Base-by-base conservation (phyloP, 2,329 filamentous ascomycete genomes). In the Kalaharituber pfeilii region DNA sequence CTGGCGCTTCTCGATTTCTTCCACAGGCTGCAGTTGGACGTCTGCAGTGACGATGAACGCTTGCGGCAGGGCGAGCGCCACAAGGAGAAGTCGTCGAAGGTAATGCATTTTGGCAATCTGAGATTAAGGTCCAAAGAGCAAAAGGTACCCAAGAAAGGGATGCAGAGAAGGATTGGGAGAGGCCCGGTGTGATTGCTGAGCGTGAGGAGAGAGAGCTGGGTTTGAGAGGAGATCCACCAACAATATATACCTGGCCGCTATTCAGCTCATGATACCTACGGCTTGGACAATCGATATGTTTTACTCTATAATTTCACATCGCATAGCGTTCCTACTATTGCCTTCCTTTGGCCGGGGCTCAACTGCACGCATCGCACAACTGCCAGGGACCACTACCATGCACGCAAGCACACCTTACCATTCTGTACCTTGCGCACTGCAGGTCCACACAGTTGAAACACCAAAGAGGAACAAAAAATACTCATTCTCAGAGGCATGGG, bases 1-100 rank as follows among this genome's bases (percentile, higher is more conserved):
- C 29, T 54, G 51, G 27, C 51, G 56, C 11, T 51, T 49, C 18
- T 58, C 36, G 27, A 58, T 27, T 7, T 36, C 15, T 4, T 33
- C 15, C 6, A 26, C 29, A 8, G 52, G 51, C n/a, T n/a, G n/a
- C n/a, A n/a, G n/a, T n/a, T n/a, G n/a, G 30, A 36, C 30, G n/a
- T n/a, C 11, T 11, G 30, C 30, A 3, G 2, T 36, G 30, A 36
- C 30, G 2, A 36, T 11, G 30, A n/a, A 11, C 11, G 30, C 11
- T n/a, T 36, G 11, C 30, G 11, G 30, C 11, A 36, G 11, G 30
- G 30, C 30, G n/a, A 36, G 30, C 30, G 30, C n/a, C 30, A 36
- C 30, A 36, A 36, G n/a, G 30, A 36, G 30, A n/a, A 36, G 30
- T n/a, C 11, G 11, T 36, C 11, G 2, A 11, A 24, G 53, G 49